Percentiles rank a stretch among this genome's conserved stretches.
These are phyloP conservation scores for Trichosporon sp. DNA, from an alignment of 1,284 basidiomycete species.

Conservation along the genomic window DNA sequence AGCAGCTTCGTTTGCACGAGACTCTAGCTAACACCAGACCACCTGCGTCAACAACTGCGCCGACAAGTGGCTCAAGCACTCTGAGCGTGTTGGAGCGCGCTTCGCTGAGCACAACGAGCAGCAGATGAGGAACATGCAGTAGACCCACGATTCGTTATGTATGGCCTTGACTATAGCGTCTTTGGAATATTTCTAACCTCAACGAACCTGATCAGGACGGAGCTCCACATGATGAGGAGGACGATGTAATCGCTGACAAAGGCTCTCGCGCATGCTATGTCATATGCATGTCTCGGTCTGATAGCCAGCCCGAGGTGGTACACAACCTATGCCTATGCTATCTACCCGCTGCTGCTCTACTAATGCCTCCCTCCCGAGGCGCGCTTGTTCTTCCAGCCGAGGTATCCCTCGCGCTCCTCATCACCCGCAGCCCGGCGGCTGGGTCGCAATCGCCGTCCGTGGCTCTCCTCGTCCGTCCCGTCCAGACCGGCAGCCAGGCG, in stretches of 20 bases:
- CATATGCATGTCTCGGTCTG: neutral
- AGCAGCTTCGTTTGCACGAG: neutral
- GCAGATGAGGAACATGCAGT: slow-evolving; percentile 8
- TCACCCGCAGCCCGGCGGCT: slow-evolving; percentile 21
- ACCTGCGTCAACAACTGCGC: slow-evolving; percentile 59
- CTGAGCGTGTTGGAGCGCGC: slow-evolving; percentile 84
- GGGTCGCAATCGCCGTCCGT: slow-evolving; percentile 10
- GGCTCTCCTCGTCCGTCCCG: slow-evolving; percentile 7
- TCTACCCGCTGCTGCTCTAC: neutral
- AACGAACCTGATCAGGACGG: too few relatives aligned
- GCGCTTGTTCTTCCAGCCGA: slow-evolving; percentile 28
- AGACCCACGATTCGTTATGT: neutral
- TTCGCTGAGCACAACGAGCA: slow-evolving; percentile 80
- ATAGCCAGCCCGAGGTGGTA: neutral
- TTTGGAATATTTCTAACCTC: neutral
- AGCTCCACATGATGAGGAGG: too few relatives aligned
- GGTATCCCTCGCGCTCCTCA: slow-evolving; percentile 27
- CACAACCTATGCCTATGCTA: neutral
- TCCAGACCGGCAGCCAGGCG: slow-evolving; percentile 30
- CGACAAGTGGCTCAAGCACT: slow-evolving; percentile 97
- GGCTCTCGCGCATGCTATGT: neutral
- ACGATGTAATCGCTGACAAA: too few relatives aligned
- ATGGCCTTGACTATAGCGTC: neutral
- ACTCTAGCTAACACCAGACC: slow-evolving; percentile 41
- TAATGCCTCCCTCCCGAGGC: neutral